A percentile compares a stretch with the other conserved stretches of the same genome.
Conservation (phyloP, 2,329 filamentous ascomycete species). For the Rutstroemia sp. region DNA sequence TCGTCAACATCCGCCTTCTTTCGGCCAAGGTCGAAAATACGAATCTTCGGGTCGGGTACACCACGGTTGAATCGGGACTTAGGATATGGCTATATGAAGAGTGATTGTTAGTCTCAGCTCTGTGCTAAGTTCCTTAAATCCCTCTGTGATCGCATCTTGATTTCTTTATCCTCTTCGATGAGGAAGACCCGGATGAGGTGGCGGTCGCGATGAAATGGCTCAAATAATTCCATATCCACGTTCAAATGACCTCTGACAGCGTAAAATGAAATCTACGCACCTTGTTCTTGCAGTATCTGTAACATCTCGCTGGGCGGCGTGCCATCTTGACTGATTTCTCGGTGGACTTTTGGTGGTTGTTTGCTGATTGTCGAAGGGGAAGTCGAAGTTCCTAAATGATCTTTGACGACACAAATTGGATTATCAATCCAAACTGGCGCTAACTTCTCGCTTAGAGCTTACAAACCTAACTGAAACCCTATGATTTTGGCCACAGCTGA, state of each 20-base stretch:
- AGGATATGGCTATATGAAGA: slow-evolving; percentile 69
- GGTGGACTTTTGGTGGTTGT: slow-evolving; percentile 39
- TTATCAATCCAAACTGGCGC: neutral
- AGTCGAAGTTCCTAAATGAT: neutral
- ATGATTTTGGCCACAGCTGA: slow-evolving; percentile 7
- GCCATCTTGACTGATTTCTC: slow-evolving; percentile 83
- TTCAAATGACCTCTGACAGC: slow-evolving; percentile 3
- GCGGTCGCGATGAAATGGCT: slow-evolving; percentile 4
- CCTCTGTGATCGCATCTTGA: neutral
- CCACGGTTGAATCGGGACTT: slow-evolving; percentile 99
- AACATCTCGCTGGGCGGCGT: slow-evolving; percentile 98
- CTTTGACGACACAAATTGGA: slow-evolving; percentile 2
- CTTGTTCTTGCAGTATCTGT: slow-evolving; percentile 99
- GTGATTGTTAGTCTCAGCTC: slow-evolving; percentile 15
- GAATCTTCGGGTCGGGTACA: slow-evolving; percentile 77
- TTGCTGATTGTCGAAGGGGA: slow-evolving; percentile 16
- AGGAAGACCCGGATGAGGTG: neutral
- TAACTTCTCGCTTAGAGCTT: neutral
- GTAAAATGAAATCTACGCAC: slow-evolving; percentile 44
- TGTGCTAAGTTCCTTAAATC: neutral
- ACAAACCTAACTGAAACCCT: slow-evolving; percentile 2
- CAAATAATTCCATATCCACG: slow-evolving; percentile 4
- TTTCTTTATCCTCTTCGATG: neutral
- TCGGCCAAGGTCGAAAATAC: slow-evolving; percentile 97
- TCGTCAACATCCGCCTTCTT: slow-evolving; percentile 99